These are phyloP conservation scores for Hymenoscyphus repandus DNA, from an alignment of 2,329 filamentous ascomycete species.

Conservation along the genomic window DNA sequence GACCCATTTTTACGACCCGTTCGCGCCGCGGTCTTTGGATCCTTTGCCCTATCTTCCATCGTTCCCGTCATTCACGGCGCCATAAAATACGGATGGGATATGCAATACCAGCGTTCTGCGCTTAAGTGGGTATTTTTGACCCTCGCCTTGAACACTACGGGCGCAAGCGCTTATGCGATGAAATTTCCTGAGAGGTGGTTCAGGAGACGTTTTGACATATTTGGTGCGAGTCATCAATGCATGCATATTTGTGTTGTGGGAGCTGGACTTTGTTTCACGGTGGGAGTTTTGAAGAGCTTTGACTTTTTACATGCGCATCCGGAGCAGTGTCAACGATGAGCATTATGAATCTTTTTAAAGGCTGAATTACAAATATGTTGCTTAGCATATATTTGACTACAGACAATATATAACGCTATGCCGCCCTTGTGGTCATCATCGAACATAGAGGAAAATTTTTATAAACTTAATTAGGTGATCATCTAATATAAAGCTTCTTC, in stretches of 20 bases:
- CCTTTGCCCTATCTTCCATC: conserved; percentile 38
- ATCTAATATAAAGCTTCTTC: too few relatives aligned
- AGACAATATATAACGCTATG: too few relatives aligned
- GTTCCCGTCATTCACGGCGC: conserved; percentile 37
- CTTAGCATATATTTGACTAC: too few relatives aligned
- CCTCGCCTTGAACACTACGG: conserved; percentile 35
- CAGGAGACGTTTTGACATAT: conserved; percentile 40
- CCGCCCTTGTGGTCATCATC: too few relatives aligned
- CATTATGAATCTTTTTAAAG: too few relatives aligned
- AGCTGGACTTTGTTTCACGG: conserved; percentile 35
- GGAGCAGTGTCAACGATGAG: not conserved
- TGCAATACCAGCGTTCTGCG: conserved; percentile 36
- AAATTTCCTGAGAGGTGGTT: conserved; percentile 40
- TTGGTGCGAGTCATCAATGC: conserved; percentile 44
- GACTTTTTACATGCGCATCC: conserved; percentile 20
- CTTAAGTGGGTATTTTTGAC: conserved; percentile 37
- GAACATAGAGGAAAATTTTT: too few relatives aligned
- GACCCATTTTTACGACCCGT: conserved; percentile 35
- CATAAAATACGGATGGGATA: conserved; percentile 28
- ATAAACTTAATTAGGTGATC: too few relatives aligned
- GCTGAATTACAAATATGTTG: too few relatives aligned
- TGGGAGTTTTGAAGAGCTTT: conserved; percentile 35
- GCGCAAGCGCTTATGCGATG: conserved; percentile 35
- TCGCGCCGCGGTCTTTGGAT: conserved; percentile 37
- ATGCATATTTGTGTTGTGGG: conserved; percentile 43